These are phyloP conservation scores for Chiua sp. DNA, from an alignment of 1,284 basidiomycete species.

Conservation along the genomic window DNA sequence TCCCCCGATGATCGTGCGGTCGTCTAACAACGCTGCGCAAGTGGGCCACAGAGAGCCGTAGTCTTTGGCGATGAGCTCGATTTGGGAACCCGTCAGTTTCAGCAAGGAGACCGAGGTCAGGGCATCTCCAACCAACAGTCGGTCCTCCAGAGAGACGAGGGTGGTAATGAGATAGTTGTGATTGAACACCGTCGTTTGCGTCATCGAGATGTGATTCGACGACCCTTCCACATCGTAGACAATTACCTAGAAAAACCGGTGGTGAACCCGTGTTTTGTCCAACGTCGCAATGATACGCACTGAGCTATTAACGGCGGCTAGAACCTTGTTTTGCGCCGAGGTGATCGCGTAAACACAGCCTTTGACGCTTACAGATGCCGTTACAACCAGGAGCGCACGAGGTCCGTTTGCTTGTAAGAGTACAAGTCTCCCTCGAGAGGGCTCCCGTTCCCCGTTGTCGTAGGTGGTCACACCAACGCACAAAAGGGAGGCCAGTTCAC, in stretches of 20 bases:
- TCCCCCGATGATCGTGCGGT: conserved; percentile 69
- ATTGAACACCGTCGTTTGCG: conserved; percentile 66
- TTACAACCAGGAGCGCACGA: conserved; percentile 17
- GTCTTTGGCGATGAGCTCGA: conserved; percentile 75
- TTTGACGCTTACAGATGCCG: conserved; percentile 45
- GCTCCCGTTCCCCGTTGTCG: conserved; percentile 57
- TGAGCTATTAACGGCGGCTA: conserved; percentile 77
- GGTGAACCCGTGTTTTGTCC: conserved; percentile 1
- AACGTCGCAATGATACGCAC: conserved; percentile 48
- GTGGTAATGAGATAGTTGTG: conserved; percentile 83
- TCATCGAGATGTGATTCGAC: conserved; percentile 40
- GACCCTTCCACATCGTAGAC: conserved; percentile 48
- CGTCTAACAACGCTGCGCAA: conserved; percentile 58
- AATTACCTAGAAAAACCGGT: conserved; percentile 45
- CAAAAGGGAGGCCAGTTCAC: conserved; percentile 48
- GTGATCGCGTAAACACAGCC: conserved; percentile 71
- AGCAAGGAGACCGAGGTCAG: conserved; percentile 84
- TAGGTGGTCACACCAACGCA: conserved; percentile 66
- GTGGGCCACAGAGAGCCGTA: conserved; percentile 79
- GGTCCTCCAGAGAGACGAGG: conserved; percentile 56
- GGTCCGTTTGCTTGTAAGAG: conserved; percentile 42
- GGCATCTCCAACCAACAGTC: conserved; percentile 76
- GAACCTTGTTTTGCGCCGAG: conserved; percentile 52
- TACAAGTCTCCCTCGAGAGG: conserved; percentile 62
- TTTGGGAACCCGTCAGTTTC: conserved; percentile 50